Base-by-base conservation (phyloP, 306 rosid species). In the Sicyos baderoa region DNA sequence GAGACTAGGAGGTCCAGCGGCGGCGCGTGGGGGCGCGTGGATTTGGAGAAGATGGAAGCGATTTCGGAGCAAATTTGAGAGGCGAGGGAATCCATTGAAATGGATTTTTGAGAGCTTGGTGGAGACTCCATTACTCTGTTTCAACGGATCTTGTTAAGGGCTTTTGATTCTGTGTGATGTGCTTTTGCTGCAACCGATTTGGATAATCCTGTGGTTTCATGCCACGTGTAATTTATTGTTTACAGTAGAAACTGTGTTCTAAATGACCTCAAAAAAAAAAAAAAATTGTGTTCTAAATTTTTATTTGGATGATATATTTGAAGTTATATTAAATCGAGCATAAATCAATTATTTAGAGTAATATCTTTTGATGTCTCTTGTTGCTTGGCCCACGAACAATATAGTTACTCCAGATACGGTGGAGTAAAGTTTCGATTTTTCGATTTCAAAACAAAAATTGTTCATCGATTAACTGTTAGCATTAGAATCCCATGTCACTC, bases 31-130 rank as follows among this genome's bases (percentile, higher is more conserved):
- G 86, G 87, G 53, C 75, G 72, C 61, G 89, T 89, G 58, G 96
- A 80, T 58, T 71, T 81, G 23, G 93, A 75, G 89, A 89, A 89
- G 68, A 86, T 76, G 57, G 91, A 75, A 27, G 95, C 79, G 70
- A 92, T 79, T 64, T 89, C 85, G 66, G 62, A 73, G 89, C 97
- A 87, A 54, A 87, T 84, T 74, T 82, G 79, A 54, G 86, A 42
- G 70, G 97, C 95, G 12, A 86, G 78, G 15, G 81, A 68, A 68
- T 74, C 82, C 85, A 82, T 78, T 51, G 66, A 44, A 29, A n/a
- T 18, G 45, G 22, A 51, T 54, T 44, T 67, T n/a, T 48, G 37
- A 44, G 12, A 64, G 70, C 50, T 40, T 15, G 68, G 10, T 5
- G 51, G 50, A 35, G 9, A n/a, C 23, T 60, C 7, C 9, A 45